These are phyloP conservation scores for Pseudevernia furfuracea DNA, from an alignment of 495 filamentous ascomycete species.

Conservation along the genomic window DNA sequence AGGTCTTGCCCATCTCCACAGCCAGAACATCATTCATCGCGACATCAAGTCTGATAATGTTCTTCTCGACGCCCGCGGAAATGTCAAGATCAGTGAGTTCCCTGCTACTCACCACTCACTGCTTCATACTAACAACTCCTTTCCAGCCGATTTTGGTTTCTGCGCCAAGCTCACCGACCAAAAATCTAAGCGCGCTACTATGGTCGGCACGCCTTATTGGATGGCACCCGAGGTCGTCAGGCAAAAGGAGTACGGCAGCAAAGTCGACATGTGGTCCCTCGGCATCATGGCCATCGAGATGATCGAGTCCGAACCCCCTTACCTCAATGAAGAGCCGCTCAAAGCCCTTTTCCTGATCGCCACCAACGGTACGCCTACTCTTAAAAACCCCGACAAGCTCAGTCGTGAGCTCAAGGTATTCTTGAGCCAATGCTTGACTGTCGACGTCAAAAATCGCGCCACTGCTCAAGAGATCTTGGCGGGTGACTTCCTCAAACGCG, in stretches of 20 bases:
- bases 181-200: conserved; percentile 93
- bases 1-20: conserved; percentile 86
- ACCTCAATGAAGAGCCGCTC: conserved; percentile 94
- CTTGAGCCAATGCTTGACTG: conserved; percentile 88
- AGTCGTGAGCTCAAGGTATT: conserved; percentile 96
- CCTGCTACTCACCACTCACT: background rate
- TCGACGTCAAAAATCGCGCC: conserved; percentile 90
- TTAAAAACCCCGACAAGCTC: conserved; percentile 96
- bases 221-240: conserved; percentile 99
- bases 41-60: conserved; percentile 99
- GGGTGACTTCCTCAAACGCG: conserved; percentile 64
- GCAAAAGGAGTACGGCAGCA: conserved; percentile 95
- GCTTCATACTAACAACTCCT: conserved; percentile 29
- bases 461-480: conserved; percentile 78
- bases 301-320: conserved; percentile 97
- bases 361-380: conserved; percentile 89
- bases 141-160: conserved; percentile 90
- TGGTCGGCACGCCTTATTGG: conserved; percentile 99
- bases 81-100: conserved; percentile 92
- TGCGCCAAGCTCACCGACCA: conserved; percentile 97
- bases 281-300: conserved; percentile 99
- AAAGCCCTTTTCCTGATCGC: conserved; percentile 96
- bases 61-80: conserved; percentile 81
- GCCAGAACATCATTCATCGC: conserved; percentile 94
- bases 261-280: conserved; percentile 98